Evolutionary conservation across 2,329 filamentous ascomycete species (phyloP).

Genomic region (Lachnellula subtilissima): DNA sequence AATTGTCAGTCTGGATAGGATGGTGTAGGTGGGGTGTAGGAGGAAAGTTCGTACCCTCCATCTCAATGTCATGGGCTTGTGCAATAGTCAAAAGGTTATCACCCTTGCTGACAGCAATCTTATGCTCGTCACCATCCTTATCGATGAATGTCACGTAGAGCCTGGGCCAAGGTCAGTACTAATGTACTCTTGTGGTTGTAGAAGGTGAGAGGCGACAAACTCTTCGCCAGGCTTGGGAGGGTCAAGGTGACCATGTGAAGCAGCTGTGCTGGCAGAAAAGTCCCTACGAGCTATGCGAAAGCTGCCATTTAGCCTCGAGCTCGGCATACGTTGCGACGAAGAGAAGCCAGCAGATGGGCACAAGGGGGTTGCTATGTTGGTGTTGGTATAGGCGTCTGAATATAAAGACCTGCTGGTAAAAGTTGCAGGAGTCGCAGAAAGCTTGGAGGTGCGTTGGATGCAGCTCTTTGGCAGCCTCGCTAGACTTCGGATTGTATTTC

Average conservation of each 20-base stretch:
- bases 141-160: slow-evolving; percentile 89
- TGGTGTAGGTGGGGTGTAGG: not conserved
- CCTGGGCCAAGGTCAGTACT: slow-evolving; percentile 41
- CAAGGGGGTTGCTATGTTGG: not conserved
- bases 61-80: slow-evolving; percentile 90
- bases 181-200: slow-evolving; percentile 1
- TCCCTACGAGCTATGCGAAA: slow-evolving; percentile 20
- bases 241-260: slow-evolving; percentile 72
- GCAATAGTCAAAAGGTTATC: slow-evolving; percentile 95
- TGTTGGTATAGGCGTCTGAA: not conserved
- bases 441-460: slow-evolving; percentile 10
- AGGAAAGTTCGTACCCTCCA: slow-evolving; percentile 63
- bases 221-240: slow-evolving; percentile 88
- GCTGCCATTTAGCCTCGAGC: not conserved
- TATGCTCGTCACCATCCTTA: slow-evolving; percentile 74
- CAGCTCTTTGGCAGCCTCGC: slow-evolving; percentile 7
- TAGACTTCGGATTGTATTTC: slow-evolving; percentile 6
- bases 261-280: slow-evolving; percentile 61
- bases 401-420: slow-evolving; percentile 5
- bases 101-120: slow-evolving; percentile 74
- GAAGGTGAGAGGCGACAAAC: slow-evolving; percentile 45
- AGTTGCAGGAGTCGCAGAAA: slow-evolving; percentile 6
- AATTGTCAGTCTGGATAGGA: not conserved
- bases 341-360: not conserved
- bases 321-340: not conserved